These are phyloP conservation scores for Pseudocercospora vitis DNA, from an alignment of 2,329 filamentous ascomycete species.

Conservation along the genomic window DNA sequence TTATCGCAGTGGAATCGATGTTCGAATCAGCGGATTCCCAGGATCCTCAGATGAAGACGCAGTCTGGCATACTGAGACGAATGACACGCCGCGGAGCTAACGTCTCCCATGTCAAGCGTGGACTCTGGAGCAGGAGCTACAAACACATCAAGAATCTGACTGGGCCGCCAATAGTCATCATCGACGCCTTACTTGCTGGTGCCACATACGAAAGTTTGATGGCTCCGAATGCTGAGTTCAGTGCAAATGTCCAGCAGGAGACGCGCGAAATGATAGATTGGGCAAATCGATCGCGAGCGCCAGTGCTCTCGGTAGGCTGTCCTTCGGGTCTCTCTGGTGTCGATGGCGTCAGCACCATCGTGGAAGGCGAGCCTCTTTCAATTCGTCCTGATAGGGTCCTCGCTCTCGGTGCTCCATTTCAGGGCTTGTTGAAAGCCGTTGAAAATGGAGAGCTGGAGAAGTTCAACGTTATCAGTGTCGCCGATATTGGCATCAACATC, in stretches of 20 bases:
- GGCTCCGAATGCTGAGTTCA: conserved; percentile 39
- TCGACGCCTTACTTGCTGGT: conserved; percentile 86
- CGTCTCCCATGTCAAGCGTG: conserved; percentile 48
- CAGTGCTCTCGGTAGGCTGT: conserved; percentile 83
- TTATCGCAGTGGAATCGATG: conserved; percentile 80
- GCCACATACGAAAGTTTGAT: conserved; percentile 86
- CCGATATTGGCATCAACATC: conserved; percentile 81
- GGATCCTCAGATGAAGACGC: conserved; percentile 75
- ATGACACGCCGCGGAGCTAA: conserved; percentile 62
- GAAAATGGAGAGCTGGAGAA: conserved; percentile 65
- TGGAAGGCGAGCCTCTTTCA: conserved; percentile 75
- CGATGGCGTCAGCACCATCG: conserved; percentile 63
- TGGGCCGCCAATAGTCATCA: conserved; percentile 72
- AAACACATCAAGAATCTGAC: conserved; percentile 56
- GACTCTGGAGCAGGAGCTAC: conserved; percentile 59
- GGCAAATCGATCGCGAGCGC: conserved; percentile 83
- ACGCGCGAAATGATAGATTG: conserved; percentile 90
- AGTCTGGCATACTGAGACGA: conserved; percentile 79
- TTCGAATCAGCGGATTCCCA: conserved; percentile 80
- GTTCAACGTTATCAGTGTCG: conserved; percentile 61
- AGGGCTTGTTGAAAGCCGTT: conserved; percentile 76
- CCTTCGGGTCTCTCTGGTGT: conserved; percentile 84
- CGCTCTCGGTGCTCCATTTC: conserved; percentile 82
- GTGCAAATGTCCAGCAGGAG: conserved; percentile 69
- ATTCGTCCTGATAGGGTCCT: conserved; percentile 81